Conservation (phyloP, 2,329 filamentous ascomycete species). For the Fusarium illudens region DNA sequence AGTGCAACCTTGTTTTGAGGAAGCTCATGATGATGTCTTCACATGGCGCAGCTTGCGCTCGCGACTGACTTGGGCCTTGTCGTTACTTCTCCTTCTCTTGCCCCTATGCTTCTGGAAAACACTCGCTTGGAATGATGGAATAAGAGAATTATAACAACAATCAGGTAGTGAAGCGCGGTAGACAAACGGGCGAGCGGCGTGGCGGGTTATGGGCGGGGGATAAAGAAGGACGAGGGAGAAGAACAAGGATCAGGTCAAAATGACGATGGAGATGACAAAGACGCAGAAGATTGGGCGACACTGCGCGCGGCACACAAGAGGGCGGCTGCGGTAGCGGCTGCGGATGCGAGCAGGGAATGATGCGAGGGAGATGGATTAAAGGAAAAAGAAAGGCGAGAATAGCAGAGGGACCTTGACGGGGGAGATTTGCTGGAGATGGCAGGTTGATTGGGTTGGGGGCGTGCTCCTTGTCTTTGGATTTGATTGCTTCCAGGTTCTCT, state of each 20-base stretch:
- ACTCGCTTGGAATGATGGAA: conserved; percentile 4
- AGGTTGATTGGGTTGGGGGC: conserved; percentile 17
- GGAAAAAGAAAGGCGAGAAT: background rate
- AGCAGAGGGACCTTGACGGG: conserved; percentile 13
- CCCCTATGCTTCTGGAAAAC: conserved; percentile 17
- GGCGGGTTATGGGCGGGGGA: conserved; percentile 33
- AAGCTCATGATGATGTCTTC: conserved; percentile 52
- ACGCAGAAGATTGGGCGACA: conserved; percentile 22
- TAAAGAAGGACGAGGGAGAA: conserved; percentile 19
- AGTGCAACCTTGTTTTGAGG: conserved; percentile 54
- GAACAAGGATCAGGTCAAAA: conserved; percentile 36
- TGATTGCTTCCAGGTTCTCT: conserved; percentile 31
- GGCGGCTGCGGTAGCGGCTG: conserved; percentile 9
- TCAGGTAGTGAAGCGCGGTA: conserved; percentile 16
- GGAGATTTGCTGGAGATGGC: conserved; percentile 27
- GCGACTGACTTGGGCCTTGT: conserved; percentile 11
- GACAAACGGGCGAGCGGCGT: conserved; percentile 26
- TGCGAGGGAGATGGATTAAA: background rate
- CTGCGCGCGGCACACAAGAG: background rate
- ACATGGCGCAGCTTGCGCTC: conserved; percentile 49
- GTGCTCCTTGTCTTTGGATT: conserved; percentile 33
- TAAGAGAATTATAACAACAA: conserved; percentile 12
- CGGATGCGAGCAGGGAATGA: conserved; percentile 5
- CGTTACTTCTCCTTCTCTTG: background rate
- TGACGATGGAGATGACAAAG: conserved; percentile 38